These are phyloP conservation scores for Pichia gijzeniarum DNA, from an alignment of 805 yeast species.

Conservation along the genomic window DNA sequence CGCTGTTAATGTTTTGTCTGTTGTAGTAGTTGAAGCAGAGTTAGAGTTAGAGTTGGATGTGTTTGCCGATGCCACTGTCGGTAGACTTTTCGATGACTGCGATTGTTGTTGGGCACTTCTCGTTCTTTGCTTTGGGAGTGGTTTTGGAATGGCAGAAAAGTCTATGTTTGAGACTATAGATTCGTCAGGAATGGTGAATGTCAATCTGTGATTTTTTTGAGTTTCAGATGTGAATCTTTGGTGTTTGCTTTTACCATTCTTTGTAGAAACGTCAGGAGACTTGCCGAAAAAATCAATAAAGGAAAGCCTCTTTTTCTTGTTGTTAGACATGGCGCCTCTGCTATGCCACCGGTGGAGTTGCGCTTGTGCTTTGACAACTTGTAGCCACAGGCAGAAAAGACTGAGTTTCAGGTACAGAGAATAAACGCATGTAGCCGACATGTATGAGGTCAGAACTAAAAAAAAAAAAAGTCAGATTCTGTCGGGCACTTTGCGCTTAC, in stretches of 20 bases:
- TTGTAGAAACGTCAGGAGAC: slow-evolving; percentile 4
- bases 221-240: slow-evolving; percentile 3
- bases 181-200: slow-evolving; percentile 10
- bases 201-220: not conserved
- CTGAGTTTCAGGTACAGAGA: no score
- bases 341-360: no score
- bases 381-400: no score
- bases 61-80: not conserved
- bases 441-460: no score
- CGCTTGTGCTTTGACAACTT: no score
- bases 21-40: not conserved
- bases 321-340: slow-evolving; percentile 7
- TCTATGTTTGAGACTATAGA: slow-evolving; percentile 8
- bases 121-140: not conserved
- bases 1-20: no score
- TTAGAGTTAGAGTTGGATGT: not conserved
- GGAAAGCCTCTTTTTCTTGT: slow-evolving; percentile 12
- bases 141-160: not conserved
- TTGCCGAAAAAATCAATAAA: slow-evolving; percentile 12
- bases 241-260: not conserved
- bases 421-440: no score
- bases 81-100: no score
- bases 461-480: no score
- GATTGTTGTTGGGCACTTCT: not conserved
- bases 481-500: no score